A percentile compares a stretch with the other conserved stretches of the same genome.
Conservation (phyloP, 495 filamentous ascomycete genomes). For the Aspergillus kassunensis region DNA sequence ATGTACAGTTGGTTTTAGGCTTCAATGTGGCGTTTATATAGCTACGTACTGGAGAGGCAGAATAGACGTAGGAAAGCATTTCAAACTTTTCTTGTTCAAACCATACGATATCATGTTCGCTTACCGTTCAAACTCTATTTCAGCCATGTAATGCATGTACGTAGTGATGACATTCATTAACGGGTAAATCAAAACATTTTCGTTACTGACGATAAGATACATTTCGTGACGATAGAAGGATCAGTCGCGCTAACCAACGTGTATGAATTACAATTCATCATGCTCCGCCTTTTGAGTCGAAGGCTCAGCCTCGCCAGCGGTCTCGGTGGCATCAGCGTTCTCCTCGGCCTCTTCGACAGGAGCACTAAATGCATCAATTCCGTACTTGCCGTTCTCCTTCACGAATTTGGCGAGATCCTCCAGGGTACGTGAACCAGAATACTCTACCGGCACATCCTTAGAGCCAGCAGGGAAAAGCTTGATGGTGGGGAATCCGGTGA, state of each 20-base stretch:
- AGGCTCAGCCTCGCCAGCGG: slow-evolving; percentile 21
- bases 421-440: slow-evolving; percentile 81
- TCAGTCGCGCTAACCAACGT: slow-evolving; percentile 7
- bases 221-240: slow-evolving; percentile 11
- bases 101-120: no score
- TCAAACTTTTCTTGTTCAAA: no score
- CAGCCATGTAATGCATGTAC: no score
- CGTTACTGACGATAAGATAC: slow-evolving; percentile 11
- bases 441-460: slow-evolving; percentile 82
- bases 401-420: slow-evolving; percentile 95
- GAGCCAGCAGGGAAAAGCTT: slow-evolving; percentile 91
- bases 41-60: no score
- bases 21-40: not conserved
- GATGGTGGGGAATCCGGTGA: slow-evolving; percentile 98
- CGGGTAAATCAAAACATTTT: not conserved
- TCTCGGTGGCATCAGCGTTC: slow-evolving; percentile 12
- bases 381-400: slow-evolving; percentile 89
- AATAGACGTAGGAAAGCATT: no score
- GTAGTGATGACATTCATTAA: no score
- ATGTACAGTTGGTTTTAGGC: not conserved
- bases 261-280: slow-evolving; percentile 40
- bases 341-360: slow-evolving; percentile 36
- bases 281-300: slow-evolving; percentile 31
- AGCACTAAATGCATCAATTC: slow-evolving; percentile 59
- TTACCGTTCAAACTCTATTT: no score